Conservation (phyloP, 305 asterid species). For the Solanum chacoense region DNA sequence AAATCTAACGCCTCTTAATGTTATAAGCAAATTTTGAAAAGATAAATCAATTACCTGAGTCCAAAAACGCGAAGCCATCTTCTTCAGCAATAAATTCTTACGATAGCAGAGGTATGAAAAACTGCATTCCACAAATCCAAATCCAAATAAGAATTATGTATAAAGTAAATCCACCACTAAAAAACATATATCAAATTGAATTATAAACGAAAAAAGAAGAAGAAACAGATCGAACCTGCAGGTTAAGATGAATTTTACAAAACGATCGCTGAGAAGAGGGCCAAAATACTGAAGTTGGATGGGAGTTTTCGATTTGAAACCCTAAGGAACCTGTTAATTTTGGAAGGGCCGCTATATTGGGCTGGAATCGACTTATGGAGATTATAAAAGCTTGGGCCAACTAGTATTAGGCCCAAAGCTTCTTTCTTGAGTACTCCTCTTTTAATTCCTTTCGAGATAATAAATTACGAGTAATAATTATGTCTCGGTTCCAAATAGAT, state of each 20-base stretch:
- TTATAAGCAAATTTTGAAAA: neutral
- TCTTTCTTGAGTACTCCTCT: neutral
- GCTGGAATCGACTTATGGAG: neutral
- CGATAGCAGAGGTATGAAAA: neutral
- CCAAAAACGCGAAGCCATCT: constrained; percentile 52
- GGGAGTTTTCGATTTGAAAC: neutral
- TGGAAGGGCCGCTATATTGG: neutral
- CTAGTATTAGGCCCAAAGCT: neutral
- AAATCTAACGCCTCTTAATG: neutral
- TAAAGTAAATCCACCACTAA: neutral
- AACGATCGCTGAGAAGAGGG: neutral
- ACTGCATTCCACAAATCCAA: neutral
- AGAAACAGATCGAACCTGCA: neutral
- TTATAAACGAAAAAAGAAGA: neutral
- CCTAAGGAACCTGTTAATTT: neutral
- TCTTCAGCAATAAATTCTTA: constrained; percentile 2
- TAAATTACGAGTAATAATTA: too few relatives aligned
- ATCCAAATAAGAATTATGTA: neutral
- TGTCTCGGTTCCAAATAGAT: neutral
- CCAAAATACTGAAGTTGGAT: neutral
- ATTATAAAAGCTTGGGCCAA: neutral
- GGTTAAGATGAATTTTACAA: neutral
- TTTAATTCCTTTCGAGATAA: neutral
- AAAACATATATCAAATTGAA: neutral
- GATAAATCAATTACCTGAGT: constrained; percentile 33